Evolutionary conservation across 2,329 filamentous ascomycete species (phyloP), one percentile per base, ranked within the genome.

Genomic region (Fusarium kyushuense): DNA sequence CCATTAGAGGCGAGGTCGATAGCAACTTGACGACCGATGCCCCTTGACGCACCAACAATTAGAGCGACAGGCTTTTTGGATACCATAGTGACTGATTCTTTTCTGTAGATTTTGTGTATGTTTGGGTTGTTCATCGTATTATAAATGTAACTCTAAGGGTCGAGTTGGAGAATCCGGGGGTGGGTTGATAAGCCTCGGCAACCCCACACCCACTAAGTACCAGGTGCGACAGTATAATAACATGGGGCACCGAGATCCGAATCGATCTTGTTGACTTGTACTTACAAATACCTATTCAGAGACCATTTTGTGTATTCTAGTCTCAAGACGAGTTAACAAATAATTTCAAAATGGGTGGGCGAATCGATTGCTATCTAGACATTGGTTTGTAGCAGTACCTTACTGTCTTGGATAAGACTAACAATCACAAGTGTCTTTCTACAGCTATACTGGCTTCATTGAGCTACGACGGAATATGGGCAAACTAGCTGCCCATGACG

Each of bases 11-110:
- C 90, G 5, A 96, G 83, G 75, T 93, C 91, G 72, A 96, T 85
- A 57, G 93, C 92, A 38, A 96, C 83, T 76, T 96, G 92, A 40
- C 92, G 84, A 45, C 93, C 93, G 67, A 96, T 95, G 36, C 93
- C 93, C 64, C 93, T 83, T 0, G 92, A 94, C 3, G 91, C 92
- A 38, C 92, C 92, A 21, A 94, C 84, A 6, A 95, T 82, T 21
- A 94, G 83, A 21, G 90, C 91, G 9, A 94, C 90, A 65, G 83
- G 82, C 57, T 82, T 77, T 19, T 81, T 74, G 14, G 64, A 38
- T 25, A 66, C 27, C 71, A 73, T 74, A 46, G 11, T 64, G 12
- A 25, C 3, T 33, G n/a, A 21, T 17, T 33, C 8, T 17, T 46
- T 12, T 9, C 12, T 27, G 27, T 17, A n/a, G 9, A 21, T 19